Percentiles rank a stretch among this genome's conserved stretches.
Evolutionary conservation across 306 rosid species (phyloP).

Genomic region (Cicer arietinum): DNA sequence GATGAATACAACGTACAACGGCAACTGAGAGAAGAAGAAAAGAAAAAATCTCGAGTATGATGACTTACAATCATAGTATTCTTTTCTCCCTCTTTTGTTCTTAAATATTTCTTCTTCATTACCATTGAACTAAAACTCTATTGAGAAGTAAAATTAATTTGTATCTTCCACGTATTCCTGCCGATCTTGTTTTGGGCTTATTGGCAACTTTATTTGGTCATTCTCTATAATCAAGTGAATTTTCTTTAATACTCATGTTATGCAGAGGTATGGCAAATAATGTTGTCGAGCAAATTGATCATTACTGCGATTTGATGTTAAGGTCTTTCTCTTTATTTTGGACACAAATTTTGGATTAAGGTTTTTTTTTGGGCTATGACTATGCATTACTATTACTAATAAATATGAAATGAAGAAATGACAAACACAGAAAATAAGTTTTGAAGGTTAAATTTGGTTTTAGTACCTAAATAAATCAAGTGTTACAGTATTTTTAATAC

Average conservation of each 20-base stretch:
- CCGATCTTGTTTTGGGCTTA: conserved; percentile 29
- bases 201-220: conserved; percentile 5
- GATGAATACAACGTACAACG: conserved; percentile 65
- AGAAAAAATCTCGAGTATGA: conserved; percentile 72
- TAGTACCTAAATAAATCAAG: not conserved
- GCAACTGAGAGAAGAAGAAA: conserved; percentile 79
- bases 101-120: conserved; percentile 13
- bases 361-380: not conserved
- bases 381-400: conserved; percentile 3
- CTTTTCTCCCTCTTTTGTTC: not conserved
- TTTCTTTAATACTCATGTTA: conserved; percentile 11
- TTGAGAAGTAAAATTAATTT: conserved; percentile 25
- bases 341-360: not conserved
- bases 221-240: conserved; percentile 10
- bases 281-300: not conserved
- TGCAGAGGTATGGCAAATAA: not conserved
- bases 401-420: not conserved
- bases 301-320: not conserved
- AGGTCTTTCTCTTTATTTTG: not conserved
- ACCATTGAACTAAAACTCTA: conserved; percentile 25
- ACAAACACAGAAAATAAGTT: not conserved
- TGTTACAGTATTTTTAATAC: not conserved
- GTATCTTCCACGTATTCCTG: conserved; percentile 2
- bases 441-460: not conserved
- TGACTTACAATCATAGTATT: conserved; percentile 20